Conservation (phyloP, 805 yeast species). For the Cyberlindnera saturnus region DNA sequence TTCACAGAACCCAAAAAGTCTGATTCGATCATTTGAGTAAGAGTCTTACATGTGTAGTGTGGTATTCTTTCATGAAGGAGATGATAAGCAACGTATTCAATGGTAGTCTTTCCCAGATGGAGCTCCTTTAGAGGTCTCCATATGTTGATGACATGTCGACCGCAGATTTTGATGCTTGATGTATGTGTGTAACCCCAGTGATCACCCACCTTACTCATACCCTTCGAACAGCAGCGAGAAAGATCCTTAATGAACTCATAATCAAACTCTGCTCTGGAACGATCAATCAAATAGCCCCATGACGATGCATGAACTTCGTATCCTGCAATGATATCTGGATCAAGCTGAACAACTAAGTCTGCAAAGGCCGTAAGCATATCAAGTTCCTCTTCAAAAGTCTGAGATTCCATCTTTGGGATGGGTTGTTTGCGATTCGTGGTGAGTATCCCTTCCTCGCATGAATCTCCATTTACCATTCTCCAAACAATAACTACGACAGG, state of each 20-base stretch:
- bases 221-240: conserved; percentile 49
- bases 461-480: conserved; percentile 43
- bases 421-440: conserved; percentile 20
- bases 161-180: conserved; percentile 59
- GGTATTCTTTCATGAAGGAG: conserved; percentile 66
- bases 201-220: conserved; percentile 52
- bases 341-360: conserved; percentile 51
- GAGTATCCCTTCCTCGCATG: conserved; percentile 31
- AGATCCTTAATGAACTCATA: conserved; percentile 52
- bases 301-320: conserved; percentile 75
- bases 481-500: conserved; percentile 57
- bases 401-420: neutral
- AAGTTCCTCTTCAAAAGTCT: conserved; percentile 44
- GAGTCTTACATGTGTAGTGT: conserved; percentile 39
- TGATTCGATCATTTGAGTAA: conserved; percentile 42
- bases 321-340: conserved; percentile 87
- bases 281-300: conserved; percentile 84
- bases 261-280: conserved; percentile 42
- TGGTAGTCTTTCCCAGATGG: conserved; percentile 57
- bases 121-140: conserved; percentile 78
- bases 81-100: conserved; percentile 73
- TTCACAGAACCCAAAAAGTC: conserved; percentile 32
- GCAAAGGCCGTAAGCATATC: conserved; percentile 53
- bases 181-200: conserved; percentile 82
- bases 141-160: conserved; percentile 77